A percentile compares a stretch with the other conserved stretches of the same genome.
These are phyloP conservation scores for Apophysomyces trapeziformis DNA, from an alignment of 371 early-diverging fungal genomes.

Conservation along the genomic window DNA sequence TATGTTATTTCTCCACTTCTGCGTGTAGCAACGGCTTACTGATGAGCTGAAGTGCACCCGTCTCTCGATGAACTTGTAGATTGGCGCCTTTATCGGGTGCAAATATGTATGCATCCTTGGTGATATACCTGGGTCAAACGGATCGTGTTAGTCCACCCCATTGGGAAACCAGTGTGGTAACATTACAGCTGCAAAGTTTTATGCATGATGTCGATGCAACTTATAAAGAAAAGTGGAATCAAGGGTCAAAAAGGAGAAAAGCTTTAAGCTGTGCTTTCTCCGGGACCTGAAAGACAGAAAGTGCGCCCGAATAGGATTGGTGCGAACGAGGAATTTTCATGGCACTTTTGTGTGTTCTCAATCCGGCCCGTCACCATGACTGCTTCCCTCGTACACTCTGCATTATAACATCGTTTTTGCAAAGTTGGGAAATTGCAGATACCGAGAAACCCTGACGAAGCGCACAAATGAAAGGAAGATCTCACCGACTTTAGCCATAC, in stretches of 20 bases:
- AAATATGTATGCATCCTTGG: conserved; percentile 23
- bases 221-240: not conserved
- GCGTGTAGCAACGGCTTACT: not conserved
- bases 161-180: not conserved
- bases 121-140: conserved; percentile 21
- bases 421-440: too few species aligned
- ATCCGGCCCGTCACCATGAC: too few species aligned
- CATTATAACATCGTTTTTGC: too few species aligned
- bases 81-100: conserved; percentile 24
- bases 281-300: too few species aligned
- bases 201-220: not conserved
- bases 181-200: not conserved
- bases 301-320: too few species aligned
- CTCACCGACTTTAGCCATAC: too few species aligned
- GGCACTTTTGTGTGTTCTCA: too few species aligned
- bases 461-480: too few species aligned
- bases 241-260: not conserved
- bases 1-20: conserved; percentile 12
- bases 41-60: not conserved
- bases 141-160: not conserved
- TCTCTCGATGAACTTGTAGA: conserved; percentile 17
- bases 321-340: too few species aligned
- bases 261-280: not conserved
- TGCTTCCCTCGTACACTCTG: too few species aligned
- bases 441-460: too few species aligned